Evolutionary conservation across 768 basidiomycete genomes (phyloP).

Genomic region (Collybia mongolica): DNA sequence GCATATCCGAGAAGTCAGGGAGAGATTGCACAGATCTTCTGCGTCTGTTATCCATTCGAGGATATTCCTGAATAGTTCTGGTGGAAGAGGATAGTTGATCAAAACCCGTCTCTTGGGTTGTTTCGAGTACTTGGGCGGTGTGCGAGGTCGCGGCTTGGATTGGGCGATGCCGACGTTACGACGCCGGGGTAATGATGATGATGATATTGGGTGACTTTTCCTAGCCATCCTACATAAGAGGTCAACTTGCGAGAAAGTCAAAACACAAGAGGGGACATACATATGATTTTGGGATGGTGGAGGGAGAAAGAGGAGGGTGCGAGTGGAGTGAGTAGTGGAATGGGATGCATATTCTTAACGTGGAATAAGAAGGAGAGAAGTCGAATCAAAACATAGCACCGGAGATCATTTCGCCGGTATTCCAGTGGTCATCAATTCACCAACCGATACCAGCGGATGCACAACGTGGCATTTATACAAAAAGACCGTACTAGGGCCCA

Average conservation of each 20-base stretch:
- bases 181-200: too few species aligned
- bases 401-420: too few species aligned
- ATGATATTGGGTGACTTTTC: too few species aligned
- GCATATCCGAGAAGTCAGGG: slow-evolving; percentile 14
- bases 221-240: too few species aligned
- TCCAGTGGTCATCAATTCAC: too few species aligned
- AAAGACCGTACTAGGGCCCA: too few species aligned
- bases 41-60: slow-evolving; percentile 14
- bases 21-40: slow-evolving; percentile 14
- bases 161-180: not conserved
- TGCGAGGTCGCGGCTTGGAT: not conserved
- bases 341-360: slow-evolving; percentile 8
- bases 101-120: not conserved
- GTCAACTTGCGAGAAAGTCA: too few species aligned
- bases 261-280: not conserved
- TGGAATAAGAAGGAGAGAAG: slow-evolving; percentile 2
- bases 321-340: not conserved
- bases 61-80: slow-evolving; percentile 15
- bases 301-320: not conserved
- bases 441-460: too few species aligned
- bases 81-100: slow-evolving; percentile 5
- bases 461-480: too few species aligned
- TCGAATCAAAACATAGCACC: not conserved
- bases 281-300: slow-evolving; percentile 6
- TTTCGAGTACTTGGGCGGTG: not conserved